Percentiles rank a stretch among this genome's conserved stretches.
These are phyloP conservation scores for Trypanosoma brucei DNA, from an alignment of 208 protist species.

Conservation along the genomic window DNA sequence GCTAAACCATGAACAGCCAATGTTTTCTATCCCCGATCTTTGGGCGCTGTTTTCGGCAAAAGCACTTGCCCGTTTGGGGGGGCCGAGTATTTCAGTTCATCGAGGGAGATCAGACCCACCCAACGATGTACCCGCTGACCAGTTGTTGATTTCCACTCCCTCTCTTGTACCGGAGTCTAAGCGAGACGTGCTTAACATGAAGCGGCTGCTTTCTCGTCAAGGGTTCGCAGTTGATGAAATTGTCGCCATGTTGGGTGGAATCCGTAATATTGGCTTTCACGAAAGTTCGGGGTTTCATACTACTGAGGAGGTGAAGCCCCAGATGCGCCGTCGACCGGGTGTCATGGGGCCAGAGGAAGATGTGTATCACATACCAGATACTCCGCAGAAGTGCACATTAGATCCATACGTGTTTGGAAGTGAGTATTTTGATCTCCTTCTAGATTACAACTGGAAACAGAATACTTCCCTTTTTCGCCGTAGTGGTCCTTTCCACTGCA, in stretches of 20 bases:
- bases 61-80: slow-evolving; percentile 67
- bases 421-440: slow-evolving; percentile 80
- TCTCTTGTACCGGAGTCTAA: slow-evolving; percentile 43
- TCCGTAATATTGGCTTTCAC: slow-evolving; percentile 70
- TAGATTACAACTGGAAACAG: slow-evolving; percentile 81
- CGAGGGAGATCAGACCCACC: slow-evolving; percentile 49
- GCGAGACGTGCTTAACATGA: slow-evolving; percentile 69
- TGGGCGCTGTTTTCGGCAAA: slow-evolving; percentile 76
- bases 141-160: slow-evolving; percentile 41
- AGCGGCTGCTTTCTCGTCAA: slow-evolving; percentile 62
- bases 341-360: slow-evolving; percentile 34
- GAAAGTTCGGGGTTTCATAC: slow-evolving; percentile 73
- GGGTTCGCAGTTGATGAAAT: slow-evolving; percentile 71
- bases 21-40: slow-evolving; percentile 74
- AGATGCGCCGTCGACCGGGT: slow-evolving; percentile 27
- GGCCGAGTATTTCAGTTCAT: slow-evolving; percentile 49
- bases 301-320: slow-evolving; percentile 64
- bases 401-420: slow-evolving; percentile 86
- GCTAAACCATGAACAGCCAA: slow-evolving; percentile 56
- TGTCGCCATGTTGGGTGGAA: slow-evolving; percentile 66
- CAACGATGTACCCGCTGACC: slow-evolving; percentile 9
- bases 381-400: slow-evolving; percentile 61
- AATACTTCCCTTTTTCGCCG: slow-evolving; percentile 23
- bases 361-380: slow-evolving; percentile 49
- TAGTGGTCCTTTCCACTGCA: slow-evolving; percentile 39